Percentiles rank a stretch among this genome's conserved stretches.
Conservation (phyloP, 1,284 basidiomycete genomes). For the Leccinum pallidistipes region DNA sequence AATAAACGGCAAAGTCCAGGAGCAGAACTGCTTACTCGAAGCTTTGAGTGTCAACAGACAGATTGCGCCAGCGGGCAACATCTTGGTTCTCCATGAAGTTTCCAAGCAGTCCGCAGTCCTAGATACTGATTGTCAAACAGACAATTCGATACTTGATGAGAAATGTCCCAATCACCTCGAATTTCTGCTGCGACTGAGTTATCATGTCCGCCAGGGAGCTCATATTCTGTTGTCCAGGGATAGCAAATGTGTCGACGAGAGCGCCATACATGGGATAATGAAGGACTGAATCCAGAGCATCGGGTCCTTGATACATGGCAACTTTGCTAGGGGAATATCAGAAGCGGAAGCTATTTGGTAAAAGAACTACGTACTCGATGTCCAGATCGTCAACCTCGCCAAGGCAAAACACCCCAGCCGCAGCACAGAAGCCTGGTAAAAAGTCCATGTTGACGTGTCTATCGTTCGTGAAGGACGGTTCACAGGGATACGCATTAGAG, state of each 20-base stretch:
- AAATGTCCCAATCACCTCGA: constrained; percentile 48
- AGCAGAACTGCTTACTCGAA: constrained; percentile 45
- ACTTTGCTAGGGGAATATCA: constrained; percentile 30
- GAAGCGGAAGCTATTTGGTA: constrained; percentile 5
- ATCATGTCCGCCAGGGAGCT: constrained; percentile 56
- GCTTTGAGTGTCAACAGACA: constrained; percentile 60
- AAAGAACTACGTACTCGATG: constrained; percentile 46
- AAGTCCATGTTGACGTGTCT: constrained; percentile 68
- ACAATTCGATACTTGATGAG: constrained; percentile 33
- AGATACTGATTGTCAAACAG: constrained; percentile 44
- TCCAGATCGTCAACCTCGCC: constrained; percentile 73
- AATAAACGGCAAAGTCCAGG: not conserved
- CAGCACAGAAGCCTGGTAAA: constrained; percentile 68
- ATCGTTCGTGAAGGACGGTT: constrained; percentile 5
- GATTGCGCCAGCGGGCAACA: constrained; percentile 70
- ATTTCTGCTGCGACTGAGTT: constrained; percentile 50
- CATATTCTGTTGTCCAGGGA: constrained; percentile 61
- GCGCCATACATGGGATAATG: constrained; percentile 75
- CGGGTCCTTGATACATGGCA: constrained; percentile 44
- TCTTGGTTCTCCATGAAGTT: constrained; percentile 89
- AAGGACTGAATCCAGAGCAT: constrained; percentile 61
- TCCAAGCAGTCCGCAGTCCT: constrained; percentile 57
- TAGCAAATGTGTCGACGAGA: constrained; percentile 59
- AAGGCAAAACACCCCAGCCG: constrained; percentile 80
- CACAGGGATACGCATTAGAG: not conserved